Conservation (phyloP, 208 protist genomes). For the Leishmania amazonensis region DNA sequence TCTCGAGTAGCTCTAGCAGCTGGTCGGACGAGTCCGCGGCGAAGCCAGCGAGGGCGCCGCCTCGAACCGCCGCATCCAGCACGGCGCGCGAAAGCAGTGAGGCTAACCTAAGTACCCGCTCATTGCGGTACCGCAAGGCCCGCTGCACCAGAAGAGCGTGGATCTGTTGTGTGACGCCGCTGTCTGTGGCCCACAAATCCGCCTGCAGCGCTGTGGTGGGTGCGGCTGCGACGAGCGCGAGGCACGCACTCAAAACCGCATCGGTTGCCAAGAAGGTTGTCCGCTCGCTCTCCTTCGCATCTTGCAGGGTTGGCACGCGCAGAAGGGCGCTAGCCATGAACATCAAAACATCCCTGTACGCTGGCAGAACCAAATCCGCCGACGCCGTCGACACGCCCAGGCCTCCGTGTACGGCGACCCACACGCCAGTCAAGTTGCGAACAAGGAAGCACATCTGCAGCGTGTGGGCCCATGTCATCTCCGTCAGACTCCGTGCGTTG, state of each 20-base stretch:
- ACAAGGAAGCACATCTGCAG: conserved; percentile 55
- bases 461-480: conserved; percentile 62
- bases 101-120: conserved; percentile 58
- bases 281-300: conserved; percentile 12
- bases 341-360: conserved; percentile 45
- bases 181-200: conserved; percentile 56
- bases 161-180: conserved; percentile 60
- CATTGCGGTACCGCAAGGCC: conserved; percentile 53
- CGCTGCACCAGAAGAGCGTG: conserved; percentile 75
- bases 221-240: conserved; percentile 46
- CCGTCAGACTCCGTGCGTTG: conserved; percentile 45
- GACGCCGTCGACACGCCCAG: conserved; percentile 31
- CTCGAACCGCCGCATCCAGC: conserved; percentile 35
- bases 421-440: conserved; percentile 54
- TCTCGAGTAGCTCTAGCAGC: conserved; percentile 71
- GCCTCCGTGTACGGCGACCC: conserved; percentile 62
- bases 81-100: conserved; percentile 65
- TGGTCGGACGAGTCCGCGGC: conserved; percentile 66
- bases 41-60: conserved; percentile 30
- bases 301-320: conserved; percentile 39
- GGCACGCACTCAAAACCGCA: conserved; percentile 47
- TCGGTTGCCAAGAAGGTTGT: conserved; percentile 44
- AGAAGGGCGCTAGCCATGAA: conserved; percentile 57
- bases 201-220: conserved; percentile 49
- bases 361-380: conserved; percentile 28